Percentiles rank a stretch among this genome's conserved stretches.
phyloP scores from a whole-genome alignment of 306 rosid genomes.

The Luffa aegyptiaca region DNA sequence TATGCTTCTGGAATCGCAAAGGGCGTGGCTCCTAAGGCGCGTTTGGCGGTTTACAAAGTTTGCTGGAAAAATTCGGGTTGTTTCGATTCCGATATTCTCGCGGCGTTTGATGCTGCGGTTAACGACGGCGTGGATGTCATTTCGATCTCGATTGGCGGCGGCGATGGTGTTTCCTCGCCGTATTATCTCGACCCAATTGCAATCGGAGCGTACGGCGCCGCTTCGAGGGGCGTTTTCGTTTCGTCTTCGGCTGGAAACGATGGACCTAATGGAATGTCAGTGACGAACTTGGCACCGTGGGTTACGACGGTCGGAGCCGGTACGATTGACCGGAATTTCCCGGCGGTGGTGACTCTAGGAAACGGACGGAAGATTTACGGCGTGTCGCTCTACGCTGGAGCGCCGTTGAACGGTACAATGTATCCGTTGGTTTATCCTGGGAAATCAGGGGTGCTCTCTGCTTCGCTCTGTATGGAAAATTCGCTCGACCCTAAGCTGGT shows the following conservation, averaged over 20 bases:
- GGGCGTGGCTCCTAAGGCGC: constrained; percentile 85
- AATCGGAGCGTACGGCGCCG: constrained; percentile 82
- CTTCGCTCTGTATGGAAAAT: constrained; percentile 75
- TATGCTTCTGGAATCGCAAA: constrained; percentile 75
- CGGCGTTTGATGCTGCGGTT: constrained; percentile 70
- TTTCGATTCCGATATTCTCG: constrained; percentile 74
- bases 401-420: constrained; percentile 48
- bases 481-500: constrained; percentile 58
- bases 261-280: constrained; percentile 76
- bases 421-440: constrained; percentile 70
- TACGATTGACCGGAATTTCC: constrained; percentile 79
- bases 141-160: constrained; percentile 79
- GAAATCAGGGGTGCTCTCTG: constrained; percentile 47
- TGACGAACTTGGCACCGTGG: constrained; percentile 81
- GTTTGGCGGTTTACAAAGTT: constrained; percentile 73
- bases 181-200: constrained; percentile 86
- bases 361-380: constrained; percentile 51
- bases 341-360: constrained; percentile 52
- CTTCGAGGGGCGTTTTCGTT: constrained; percentile 58
- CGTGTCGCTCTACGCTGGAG: constrained; percentile 64
- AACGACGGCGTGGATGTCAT: constrained; percentile 76
- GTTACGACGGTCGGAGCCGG: constrained; percentile 83
- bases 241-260: constrained; percentile 77
- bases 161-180: constrained; percentile 62
- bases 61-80: constrained; percentile 88